Percentiles rank a stretch among this genome's conserved stretches.
Evolutionary conservation across 306 rosid species (phyloP).

Genomic region (Cicer yamashitae): DNA sequence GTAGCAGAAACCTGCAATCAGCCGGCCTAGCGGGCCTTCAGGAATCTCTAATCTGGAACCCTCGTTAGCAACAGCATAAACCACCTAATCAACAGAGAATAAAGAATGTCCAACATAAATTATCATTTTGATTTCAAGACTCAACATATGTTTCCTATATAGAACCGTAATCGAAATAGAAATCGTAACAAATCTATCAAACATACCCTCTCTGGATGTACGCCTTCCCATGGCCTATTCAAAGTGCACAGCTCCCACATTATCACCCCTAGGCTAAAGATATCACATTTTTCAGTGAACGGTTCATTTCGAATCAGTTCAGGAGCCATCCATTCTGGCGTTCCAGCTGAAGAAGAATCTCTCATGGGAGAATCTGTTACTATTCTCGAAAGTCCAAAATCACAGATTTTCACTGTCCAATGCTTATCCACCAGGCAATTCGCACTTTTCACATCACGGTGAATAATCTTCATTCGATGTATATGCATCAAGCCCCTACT

Average conservation of each 20-base stretch:
- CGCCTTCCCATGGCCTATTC: constrained; percentile 93
- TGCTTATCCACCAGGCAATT: constrained; percentile 96
- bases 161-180: constrained; percentile 8
- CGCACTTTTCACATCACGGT: constrained; percentile 95
- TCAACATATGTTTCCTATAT: background rate
- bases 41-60: constrained; percentile 92
- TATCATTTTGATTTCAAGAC: background rate
- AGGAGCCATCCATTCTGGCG: constrained; percentile 99
- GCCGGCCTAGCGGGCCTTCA: constrained; percentile 86
- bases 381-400: constrained; percentile 94
- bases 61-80: constrained; percentile 83
- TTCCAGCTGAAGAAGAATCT: constrained; percentile 89
- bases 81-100: constrained; percentile 67
- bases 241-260: constrained; percentile 98
- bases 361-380: constrained; percentile 63
- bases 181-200: background rate
- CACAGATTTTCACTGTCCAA: constrained; percentile 93
- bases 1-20: constrained; percentile 69
- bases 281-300: constrained; percentile 91
- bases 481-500: constrained; percentile 96
- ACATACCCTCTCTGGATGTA: constrained; percentile 87
- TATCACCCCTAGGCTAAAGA: constrained; percentile 91
- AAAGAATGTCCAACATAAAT: constrained; percentile 31
- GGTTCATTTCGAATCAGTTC: constrained; percentile 93
- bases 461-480: constrained; percentile 96